phyloP scores from a whole-genome alignment of 78 protist species.

The Planoprotostelium fungivorum region DNA sequence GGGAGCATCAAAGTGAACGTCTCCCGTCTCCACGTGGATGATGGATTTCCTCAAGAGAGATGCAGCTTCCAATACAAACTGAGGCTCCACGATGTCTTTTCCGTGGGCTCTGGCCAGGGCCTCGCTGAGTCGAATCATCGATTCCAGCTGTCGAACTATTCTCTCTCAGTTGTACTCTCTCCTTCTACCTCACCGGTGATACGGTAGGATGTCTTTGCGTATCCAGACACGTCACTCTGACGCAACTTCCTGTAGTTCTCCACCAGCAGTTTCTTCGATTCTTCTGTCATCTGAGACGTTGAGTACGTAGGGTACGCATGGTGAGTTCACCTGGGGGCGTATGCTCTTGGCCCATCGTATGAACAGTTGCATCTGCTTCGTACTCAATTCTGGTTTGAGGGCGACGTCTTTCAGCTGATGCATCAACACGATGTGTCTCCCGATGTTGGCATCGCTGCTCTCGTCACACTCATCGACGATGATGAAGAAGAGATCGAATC shows the following conservation, averaged over 20 bases:
- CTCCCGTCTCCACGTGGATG: constrained; percentile 53
- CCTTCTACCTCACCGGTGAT: constrained; percentile 18
- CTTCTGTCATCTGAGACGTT: background rate
- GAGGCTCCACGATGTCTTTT: constrained; percentile 1
- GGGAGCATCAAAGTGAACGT: constrained; percentile 23
- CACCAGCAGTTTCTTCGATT: constrained; percentile 32
- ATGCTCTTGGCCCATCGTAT: constrained; percentile 75
- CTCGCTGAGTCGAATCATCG: constrained; percentile 92
- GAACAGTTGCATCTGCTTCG: constrained; percentile 80
- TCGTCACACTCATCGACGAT: constrained; percentile 89
- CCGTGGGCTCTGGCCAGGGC: constrained; percentile 83
- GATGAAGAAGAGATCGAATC: constrained; percentile 98
- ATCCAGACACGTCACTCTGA: constrained; percentile 11
- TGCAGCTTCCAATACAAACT: constrained; percentile 57
- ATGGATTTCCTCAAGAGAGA: constrained; percentile 62
- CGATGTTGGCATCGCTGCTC: constrained; percentile 85
- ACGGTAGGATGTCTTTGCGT: constrained; percentile 47
- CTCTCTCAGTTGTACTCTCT: background rate
- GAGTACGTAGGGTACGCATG: background rate
- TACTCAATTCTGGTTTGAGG: constrained; percentile 36
- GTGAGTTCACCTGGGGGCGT: constrained; percentile 66
- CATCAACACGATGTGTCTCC: constrained; percentile 86
- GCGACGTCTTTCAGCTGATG: constrained; percentile 78
- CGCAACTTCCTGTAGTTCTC: constrained; percentile 62
- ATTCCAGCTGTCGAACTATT: constrained; percentile 98